Percentiles rank a stretch among this genome's conserved stretches.
phyloP scores from a whole-genome alignment of 805 yeast species.

The Kuraishia piskuri region DNA sequence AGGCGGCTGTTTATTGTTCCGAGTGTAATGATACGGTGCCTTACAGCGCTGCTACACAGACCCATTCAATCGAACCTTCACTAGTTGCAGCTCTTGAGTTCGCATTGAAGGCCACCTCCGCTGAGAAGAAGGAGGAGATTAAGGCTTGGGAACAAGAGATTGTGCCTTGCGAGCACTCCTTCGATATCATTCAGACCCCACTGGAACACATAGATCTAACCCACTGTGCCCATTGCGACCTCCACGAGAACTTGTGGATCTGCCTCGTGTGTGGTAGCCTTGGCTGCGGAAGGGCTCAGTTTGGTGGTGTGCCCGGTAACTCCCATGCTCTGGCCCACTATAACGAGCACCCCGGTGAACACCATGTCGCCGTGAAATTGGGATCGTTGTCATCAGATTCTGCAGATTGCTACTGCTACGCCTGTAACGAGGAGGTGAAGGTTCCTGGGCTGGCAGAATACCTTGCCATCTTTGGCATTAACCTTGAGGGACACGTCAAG shows the following conservation, averaged over 20 bases:
- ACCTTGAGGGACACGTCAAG: slow-evolving; percentile 43
- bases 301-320: slow-evolving; percentile 90
- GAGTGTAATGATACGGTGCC: slow-evolving; percentile 17
- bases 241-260: slow-evolving; percentile 80
- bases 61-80: not conserved
- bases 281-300: slow-evolving; percentile 93
- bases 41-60: not conserved
- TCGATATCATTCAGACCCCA: slow-evolving; percentile 35
- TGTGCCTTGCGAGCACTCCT: slow-evolving; percentile 69
- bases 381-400: slow-evolving; percentile 79
- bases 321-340: slow-evolving; percentile 81
- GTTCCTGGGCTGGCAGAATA: slow-evolving; percentile 49
- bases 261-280: slow-evolving; percentile 86
- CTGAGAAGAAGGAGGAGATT: slow-evolving; percentile 56
- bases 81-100: slow-evolving; percentile 27
- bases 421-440: slow-evolving; percentile 80
- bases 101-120: slow-evolving; percentile 50
- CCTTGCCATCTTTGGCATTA: slow-evolving; percentile 58
- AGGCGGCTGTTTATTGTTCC: slow-evolving; percentile 31
- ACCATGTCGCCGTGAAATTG: slow-evolving; percentile 80
- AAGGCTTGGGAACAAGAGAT: slow-evolving; percentile 91
- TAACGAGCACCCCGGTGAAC: slow-evolving; percentile 55
- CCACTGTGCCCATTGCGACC: slow-evolving; percentile 50
- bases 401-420: slow-evolving; percentile 84
- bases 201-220: slow-evolving; percentile 22